Base-by-base conservation (phyloP, 768 basidiomycete species). In the Neoboletus brunneissimus region DNA sequence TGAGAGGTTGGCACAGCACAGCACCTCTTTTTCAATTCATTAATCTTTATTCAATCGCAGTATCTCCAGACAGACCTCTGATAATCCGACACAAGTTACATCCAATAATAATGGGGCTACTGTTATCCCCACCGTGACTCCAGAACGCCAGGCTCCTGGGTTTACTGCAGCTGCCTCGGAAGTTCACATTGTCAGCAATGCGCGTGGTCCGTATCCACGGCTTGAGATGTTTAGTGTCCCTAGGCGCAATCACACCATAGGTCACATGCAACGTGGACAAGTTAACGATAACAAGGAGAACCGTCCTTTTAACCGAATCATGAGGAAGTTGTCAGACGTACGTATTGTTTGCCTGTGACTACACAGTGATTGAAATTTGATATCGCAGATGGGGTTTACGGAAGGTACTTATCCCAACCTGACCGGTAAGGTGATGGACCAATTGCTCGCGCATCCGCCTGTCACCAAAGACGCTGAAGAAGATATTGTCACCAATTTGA, bases 361-460 rank as follows among this genome's bases (percentile, higher is more conserved):
- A 4, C 29, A 38, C 63, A 65, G 20, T 64, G 52, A 46, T 22
- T 55, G 27, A 63, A 48, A 20, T 8, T 51, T 15, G n/a, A 42
- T 23, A 15, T 41, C 45, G 34, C 48, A 89, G 88, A 89, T 89
- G 88, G 88, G 88, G n/a, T 88, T 89, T 61, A 84, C 82, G 12
- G 77, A 83, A 53, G 73, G 73, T 46, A 75, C 77, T 18, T 78
- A 85, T 67, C 83, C 86, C 37, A 75, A 74, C 25, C 69, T 88
- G 57, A 71, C 73, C 5, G 69, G 67, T 1, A 83, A 78, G 65
- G 78, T 89, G 59, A 77, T 75, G 65, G 70, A 75, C 18, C 78
- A 81, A 60, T 60, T 88, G 56, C 79, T 78, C 12, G 54, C 56
- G n/a, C 73, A 72, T 55, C 58, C 71, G 20, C 59, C 65, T n/a